These are phyloP conservation scores for Quillaja saponaria DNA, from an alignment of 306 rosid genomes.

Conservation along the genomic window DNA sequence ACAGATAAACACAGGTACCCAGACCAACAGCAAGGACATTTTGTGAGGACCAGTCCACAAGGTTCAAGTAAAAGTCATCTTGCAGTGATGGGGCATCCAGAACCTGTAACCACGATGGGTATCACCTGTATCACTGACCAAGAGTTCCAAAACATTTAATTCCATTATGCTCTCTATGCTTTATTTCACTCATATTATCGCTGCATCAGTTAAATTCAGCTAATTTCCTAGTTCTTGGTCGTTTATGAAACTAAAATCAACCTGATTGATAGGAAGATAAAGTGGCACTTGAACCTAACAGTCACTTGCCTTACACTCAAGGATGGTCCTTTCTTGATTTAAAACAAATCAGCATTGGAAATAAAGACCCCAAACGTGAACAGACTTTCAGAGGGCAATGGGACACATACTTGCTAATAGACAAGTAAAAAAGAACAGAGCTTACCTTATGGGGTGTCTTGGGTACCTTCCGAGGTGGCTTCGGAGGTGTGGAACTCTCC, in stretches of 20 bases:
- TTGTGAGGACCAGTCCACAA: constrained; percentile 99
- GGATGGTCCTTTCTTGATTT: neutral
- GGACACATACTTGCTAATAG: neutral
- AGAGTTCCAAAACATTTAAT: neutral
- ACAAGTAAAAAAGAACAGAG: neutral
- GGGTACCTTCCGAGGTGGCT: constrained; percentile 94
- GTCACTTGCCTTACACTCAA: neutral
- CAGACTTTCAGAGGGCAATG: neutral
- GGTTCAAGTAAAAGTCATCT: constrained; percentile 96
- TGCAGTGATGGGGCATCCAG: constrained; percentile 98
- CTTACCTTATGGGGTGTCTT: constrained; percentile 92
- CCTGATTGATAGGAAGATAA: neutral
- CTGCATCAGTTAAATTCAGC: constrained; percentile 7
- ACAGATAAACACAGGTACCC: constrained; percentile 90
- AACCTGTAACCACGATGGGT: constrained; percentile 55
- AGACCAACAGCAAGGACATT: constrained; percentile 92
- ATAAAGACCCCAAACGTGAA: neutral
- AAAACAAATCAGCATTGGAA: too few relatives aligned
- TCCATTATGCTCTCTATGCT: neutral
- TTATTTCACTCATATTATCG: neutral
- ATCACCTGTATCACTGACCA: constrained; percentile 19
- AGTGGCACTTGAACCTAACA: neutral
- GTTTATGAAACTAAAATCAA: neutral
- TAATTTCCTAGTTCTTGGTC: neutral
- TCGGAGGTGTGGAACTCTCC: constrained; percentile 78